Base-by-base conservation (phyloP, 2,329 filamentous ascomycete genomes). In the Microdochium trichocladiopsis region DNA sequence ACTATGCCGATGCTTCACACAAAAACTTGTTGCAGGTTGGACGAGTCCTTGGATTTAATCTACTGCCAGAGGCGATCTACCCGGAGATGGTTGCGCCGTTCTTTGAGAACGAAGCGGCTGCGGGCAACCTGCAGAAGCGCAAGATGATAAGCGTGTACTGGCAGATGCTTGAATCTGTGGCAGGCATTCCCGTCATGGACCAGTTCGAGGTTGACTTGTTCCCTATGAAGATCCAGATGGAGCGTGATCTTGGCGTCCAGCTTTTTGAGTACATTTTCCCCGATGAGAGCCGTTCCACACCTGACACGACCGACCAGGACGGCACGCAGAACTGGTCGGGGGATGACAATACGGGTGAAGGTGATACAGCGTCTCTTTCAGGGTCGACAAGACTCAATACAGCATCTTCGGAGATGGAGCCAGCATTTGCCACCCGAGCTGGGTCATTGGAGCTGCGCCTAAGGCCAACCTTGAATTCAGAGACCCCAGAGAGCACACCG, bases 251-350 rank as follows among this genome's bases (percentile, higher is more conserved):
- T 49, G 93, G 92, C 47, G 93, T 95, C 72, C 90, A 87, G 59
- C 76, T 99, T 2, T 96, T 99, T 60, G 92, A 96, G 70, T 99
- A 99, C 69, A 90, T 99, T 60, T 99, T 99, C 74, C 95, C 94
- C 0, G 90, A 88, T 11, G 82, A 89, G 59, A 85, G 86, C 21
- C 73, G 67, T n/a, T 85, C 67, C 70, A 73, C 71, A 52, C 51
- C 53, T 18, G 47, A 51, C 25, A 55, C 59, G 3, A 66, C 60
- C 23, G 73, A 73, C 48, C 69, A 71, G 28, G 80, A 79, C 53
- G 78, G 77, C 33, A 78, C 72, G 57, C 79, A 68, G 65, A 71
- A 64, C 69, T 71, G 66, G 22, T 60, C 63, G 1, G 66, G 66
- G 2, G 71, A 74, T 28, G 76, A 78, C 2, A 74, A 78, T 1